Evolutionary conservation across 2,329 filamentous ascomycete genomes (phyloP), one percentile per base, ranked within the genome.

Genomic region (Leptographium procerum): DNA sequence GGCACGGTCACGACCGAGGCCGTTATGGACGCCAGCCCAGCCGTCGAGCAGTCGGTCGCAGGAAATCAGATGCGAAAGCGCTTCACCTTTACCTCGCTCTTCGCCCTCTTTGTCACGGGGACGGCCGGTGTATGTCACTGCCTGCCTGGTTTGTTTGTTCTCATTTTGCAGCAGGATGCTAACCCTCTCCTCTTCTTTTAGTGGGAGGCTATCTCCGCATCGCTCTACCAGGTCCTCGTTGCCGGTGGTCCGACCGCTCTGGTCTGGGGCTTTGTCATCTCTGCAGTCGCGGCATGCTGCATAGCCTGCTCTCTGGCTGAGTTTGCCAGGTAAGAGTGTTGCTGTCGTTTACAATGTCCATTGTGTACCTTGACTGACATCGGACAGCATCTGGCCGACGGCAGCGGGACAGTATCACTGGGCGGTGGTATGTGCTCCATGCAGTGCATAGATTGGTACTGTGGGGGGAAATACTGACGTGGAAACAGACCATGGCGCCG

Each of bases 191-290:
- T 22, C n/a, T 3, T 28, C 22, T 52, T 28, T 26, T 52, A 56
- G 45, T 56, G 55, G 55, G 55, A 56, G 19, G 55, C 55, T n/a
- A 56, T 56, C 11, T 26, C 33, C 26, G 55, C 55, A 16, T 56
- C 55, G 45, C 43, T 56, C 31, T 56, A 56, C 55, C 55, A 56
- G 48, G 48, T 56, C 29, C 55, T 56, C 24, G 55, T 56, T 19
- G 55, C 55, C 45, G 55, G 55, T 28, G 55, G 55, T 36, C 55
- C 55, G 11, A 56, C 55, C 31, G 55, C 11, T 31, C 45, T 56
- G 13, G 22, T 56, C 55, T 56, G 55, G 55, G 55, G 55, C 29
- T 56, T 56, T 31, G 31, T 56, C 31, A 56, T 56, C 45, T 43
- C 55, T 9, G 55, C 55, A 29, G 26, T 51, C 14, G 45, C 55